Conservation (phyloP, 441 rosid genomes). For the Rhodomyrtus psidioides region DNA sequence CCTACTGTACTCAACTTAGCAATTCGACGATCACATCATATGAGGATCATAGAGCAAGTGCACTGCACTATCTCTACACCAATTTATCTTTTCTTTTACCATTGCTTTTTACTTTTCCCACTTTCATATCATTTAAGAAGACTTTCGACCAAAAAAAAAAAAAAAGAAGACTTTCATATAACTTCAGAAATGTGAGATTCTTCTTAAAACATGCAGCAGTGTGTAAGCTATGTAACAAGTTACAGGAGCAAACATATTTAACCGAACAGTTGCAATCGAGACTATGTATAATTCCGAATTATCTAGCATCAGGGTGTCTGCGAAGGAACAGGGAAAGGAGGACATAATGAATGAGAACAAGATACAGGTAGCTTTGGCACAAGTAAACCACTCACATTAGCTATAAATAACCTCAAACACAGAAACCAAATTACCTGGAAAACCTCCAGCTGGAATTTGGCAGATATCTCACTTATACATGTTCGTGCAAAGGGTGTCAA, state of each 20-base stretch:
- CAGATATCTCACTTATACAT: slow-evolving; percentile 54
- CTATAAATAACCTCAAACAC: not conserved
- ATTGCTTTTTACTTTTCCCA: not conserved
- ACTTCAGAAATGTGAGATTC: not conserved
- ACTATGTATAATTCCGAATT: not conserved
- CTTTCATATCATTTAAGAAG: not conserved
- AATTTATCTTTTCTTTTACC: not conserved
- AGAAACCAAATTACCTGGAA: slow-evolving; percentile 47
- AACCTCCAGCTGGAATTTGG: slow-evolving; percentile 75
- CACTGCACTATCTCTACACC: not conserved
- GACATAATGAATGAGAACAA: not conserved
- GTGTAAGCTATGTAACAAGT: not conserved
- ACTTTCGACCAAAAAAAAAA: not conserved
- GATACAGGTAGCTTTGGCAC: not conserved
- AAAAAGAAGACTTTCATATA: not conserved
- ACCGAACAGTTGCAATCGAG: not conserved
- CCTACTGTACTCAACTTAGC: not conserved
- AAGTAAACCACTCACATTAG: not conserved
- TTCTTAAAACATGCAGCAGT: not conserved
- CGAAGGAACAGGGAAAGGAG: not conserved
- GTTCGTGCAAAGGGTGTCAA: slow-evolving; percentile 84
- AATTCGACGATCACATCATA: not conserved
- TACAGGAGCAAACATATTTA: not conserved
- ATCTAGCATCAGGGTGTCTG: not conserved
- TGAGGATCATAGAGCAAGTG: not conserved